Evolutionary conservation across 257 asterid species (phyloP).

Genomic region (Nicotiana tabacum): DNA sequence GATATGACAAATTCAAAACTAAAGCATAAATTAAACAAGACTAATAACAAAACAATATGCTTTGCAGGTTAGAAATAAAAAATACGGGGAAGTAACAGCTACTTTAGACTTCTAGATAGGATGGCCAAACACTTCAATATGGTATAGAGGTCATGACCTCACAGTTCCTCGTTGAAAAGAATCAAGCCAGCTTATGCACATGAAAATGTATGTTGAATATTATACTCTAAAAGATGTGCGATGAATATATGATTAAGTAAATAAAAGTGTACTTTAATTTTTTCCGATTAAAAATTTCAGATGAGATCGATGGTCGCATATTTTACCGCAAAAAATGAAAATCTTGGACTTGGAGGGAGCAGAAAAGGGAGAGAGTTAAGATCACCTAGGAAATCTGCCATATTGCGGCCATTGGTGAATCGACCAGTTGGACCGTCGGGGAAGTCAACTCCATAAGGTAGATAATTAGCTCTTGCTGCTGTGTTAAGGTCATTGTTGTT

Average conservation of each 20-base stretch:
- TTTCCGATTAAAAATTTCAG: no score
- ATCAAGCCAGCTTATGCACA: neutral
- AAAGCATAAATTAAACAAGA: neutral
- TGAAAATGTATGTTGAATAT: neutral
- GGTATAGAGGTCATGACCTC: neutral
- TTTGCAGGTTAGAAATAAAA: neutral
- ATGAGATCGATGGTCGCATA: no score
- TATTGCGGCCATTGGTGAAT: slow-evolving; percentile 32
- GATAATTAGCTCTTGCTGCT: slow-evolving; percentile 10
- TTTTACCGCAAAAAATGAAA: no score
- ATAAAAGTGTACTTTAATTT: no score
- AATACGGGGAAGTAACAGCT: neutral
- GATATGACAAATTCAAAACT: neutral
- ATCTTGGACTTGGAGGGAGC: neutral
- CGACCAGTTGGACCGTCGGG: slow-evolving; percentile 40
- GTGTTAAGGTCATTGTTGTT: slow-evolving; percentile 26
- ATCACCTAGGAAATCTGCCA: slow-evolving; percentile 31
- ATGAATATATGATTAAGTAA: no score
- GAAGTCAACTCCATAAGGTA: slow-evolving; percentile 41
- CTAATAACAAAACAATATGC: neutral
- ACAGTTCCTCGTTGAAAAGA: neutral
- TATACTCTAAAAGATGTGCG: neutral
- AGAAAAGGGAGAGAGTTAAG: neutral
- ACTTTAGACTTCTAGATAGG: no score
- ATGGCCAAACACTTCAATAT: neutral